Evolutionary conservation across 2,329 filamentous ascomycete species (phyloP).

Genomic region (Fusarium buxicola): DNA sequence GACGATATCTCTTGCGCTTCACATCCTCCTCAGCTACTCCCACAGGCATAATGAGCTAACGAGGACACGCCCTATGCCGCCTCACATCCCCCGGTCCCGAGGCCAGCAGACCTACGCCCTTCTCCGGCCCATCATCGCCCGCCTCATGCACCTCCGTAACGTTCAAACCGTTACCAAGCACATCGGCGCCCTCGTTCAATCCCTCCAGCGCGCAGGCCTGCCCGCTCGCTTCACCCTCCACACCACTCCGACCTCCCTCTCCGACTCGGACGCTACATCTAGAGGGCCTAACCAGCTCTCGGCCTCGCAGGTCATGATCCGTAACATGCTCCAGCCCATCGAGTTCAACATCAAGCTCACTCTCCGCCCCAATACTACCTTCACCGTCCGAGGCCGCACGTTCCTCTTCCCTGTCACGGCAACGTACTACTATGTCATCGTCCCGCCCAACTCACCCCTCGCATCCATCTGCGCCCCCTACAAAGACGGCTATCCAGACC

Average conservation of each 20-base stretch:
- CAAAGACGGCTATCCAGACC: slow-evolving; percentile 57
- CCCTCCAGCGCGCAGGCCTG: slow-evolving; percentile 61
- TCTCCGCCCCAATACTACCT: slow-evolving; percentile 57
- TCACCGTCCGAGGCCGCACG: slow-evolving; percentile 60
- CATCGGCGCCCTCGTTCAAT: slow-evolving; percentile 57
- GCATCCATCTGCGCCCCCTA: slow-evolving; percentile 57
- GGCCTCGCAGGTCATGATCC: slow-evolving; percentile 59
- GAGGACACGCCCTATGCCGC: slow-evolving; percentile 68
- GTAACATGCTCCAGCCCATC: slow-evolving; percentile 56
- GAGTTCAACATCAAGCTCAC: slow-evolving; percentile 58
- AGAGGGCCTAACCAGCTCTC: slow-evolving; percentile 53
- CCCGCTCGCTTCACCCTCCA: slow-evolving; percentile 57
- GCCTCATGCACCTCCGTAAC: slow-evolving; percentile 58
- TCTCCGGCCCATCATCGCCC: slow-evolving; percentile 64
- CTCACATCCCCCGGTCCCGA: slow-evolving; percentile 53
- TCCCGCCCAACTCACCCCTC: slow-evolving; percentile 53
- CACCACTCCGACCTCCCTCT: slow-evolving; percentile 50
- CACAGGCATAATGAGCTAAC: slow-evolving; percentile 80
- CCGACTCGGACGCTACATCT: slow-evolving; percentile 43
- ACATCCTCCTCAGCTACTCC: slow-evolving; percentile 81
- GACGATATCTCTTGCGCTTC: slow-evolving; percentile 73
- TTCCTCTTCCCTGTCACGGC: slow-evolving; percentile 57
- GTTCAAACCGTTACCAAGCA: slow-evolving; percentile 55
- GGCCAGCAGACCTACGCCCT: slow-evolving; percentile 60
- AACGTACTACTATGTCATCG: slow-evolving; percentile 59